Evolutionary conservation across 768 basidiomycete species (phyloP).

Genomic region (Collybiopsis confluens): DNA sequence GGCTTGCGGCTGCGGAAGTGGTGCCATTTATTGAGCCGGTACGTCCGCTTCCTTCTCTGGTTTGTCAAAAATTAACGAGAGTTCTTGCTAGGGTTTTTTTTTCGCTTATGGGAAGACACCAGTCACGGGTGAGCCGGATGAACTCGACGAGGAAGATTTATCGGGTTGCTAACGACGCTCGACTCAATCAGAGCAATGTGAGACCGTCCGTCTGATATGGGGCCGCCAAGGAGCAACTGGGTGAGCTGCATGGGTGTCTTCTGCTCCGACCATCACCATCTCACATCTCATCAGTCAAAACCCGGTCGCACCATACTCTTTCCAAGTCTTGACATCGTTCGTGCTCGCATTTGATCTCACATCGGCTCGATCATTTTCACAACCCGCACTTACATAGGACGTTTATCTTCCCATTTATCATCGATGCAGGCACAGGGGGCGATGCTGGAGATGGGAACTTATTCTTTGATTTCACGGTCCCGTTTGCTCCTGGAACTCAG

Average conservation of each 20-base stretch:
- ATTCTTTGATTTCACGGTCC: constrained; percentile 38
- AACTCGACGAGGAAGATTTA: no score
- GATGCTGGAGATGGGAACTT: constrained; percentile 20
- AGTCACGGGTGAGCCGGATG: constrained; percentile 19
- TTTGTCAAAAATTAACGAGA: background rate
- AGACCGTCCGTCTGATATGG: constrained; percentile 33
- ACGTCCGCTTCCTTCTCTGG: background rate
- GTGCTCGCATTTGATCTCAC: constrained; percentile 10
- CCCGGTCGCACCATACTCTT: constrained; percentile 44
- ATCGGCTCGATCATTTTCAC: background rate
- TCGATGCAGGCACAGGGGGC: constrained; percentile 33
- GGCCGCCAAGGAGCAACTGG: constrained; percentile 23
- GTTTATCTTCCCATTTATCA: constrained; percentile 37
- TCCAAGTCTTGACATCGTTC: constrained; percentile 48
- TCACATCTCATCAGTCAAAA: constrained; percentile 28
- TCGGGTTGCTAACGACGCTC: no score
- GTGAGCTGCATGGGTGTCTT: constrained; percentile 15
- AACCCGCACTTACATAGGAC: constrained; percentile 21
- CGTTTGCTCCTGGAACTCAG: constrained; percentile 44
- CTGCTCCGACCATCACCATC: background rate
- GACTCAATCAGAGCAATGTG: constrained; percentile 34
- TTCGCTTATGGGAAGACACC: constrained; percentile 29
- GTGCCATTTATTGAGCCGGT: constrained; percentile 21
- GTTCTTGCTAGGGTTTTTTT: constrained; percentile 27
- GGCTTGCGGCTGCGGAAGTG: background rate